Evolutionary conservation across 225 moss, liverwort and hornwort species (phyloP), one percentile per base, ranked within the genome.

Genomic region (Climacium dendroides): DNA sequence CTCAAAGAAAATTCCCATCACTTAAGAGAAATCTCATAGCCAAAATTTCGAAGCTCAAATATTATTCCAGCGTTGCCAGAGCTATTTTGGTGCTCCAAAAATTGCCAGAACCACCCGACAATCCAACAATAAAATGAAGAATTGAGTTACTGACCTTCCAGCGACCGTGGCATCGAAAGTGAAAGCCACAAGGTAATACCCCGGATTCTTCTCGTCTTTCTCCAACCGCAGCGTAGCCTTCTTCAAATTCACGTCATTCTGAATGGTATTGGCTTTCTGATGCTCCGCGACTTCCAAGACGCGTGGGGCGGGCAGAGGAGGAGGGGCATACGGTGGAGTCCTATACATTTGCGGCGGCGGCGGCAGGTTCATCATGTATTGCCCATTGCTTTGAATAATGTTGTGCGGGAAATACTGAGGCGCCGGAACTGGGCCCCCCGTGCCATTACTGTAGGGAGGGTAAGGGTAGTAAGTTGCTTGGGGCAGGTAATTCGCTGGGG

Each of bases 181-280:
- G 85, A 98, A 98, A n/a, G 97, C 95, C 85, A 97, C 96, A 48
- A 98, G 87, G 91, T 95, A 91, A 84, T 90, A 95, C 26, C 93
- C 97, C 20, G 97, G 97, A 90, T 98, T 97, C 83, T 94, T 90
- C 63, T 95, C 97, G 77, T 98, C 98, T 82, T 91, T 93, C 86
- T 97, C 98, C 47, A 98, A 87, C 83, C 95, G 93, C 88, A 98
- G 90, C 48, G 95, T 95, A 37, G 96, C 90, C 92, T 96, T 97
- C 91, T 97, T 98, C 91, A 98, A 87, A 89, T 98, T 98, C 58
- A 98, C 95, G 88, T 96, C 95, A 87, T 98, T 98, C 80, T 95
- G 96, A 61, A 98, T 96, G 29, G 97, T 97, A 58, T 92, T 95
- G 39, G 96, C 96, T 87, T 92, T 98, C 85, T 96, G 96, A 86